Base-by-base conservation (phyloP, 139 green algal species). In the Pleodorina starrii region DNA sequence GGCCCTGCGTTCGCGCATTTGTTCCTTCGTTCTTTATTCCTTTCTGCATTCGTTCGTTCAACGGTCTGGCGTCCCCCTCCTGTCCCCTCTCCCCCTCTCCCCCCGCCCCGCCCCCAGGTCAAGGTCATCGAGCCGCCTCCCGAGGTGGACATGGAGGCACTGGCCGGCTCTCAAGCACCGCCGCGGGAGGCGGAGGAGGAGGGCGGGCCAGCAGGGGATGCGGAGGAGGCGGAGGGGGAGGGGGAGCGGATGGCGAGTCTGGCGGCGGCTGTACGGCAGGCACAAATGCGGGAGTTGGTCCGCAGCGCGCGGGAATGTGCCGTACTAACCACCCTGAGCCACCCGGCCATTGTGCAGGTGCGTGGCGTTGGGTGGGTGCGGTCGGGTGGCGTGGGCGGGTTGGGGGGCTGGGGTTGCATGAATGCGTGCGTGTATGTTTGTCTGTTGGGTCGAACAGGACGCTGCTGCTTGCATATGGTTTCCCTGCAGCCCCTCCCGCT, bases 211-310 rank as follows among this genome's bases (percentile, higher is more conserved):
- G 71, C 19, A 0, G 71, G 1, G 40, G 71, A n/a, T 12, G 71
- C 7, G 71, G 38, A 68, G 46, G 75, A 43, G 75, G 75, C 10
- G 44, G 44, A 83, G 75, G 16, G 5, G 46, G 36, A 66, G 32
- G 46, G 14, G 46, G 46, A 25, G 75, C 44, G n/a, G 27, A n/a
- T 83, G 7, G 75, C 46, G 29, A 11, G 25, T 11, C 29, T 66
- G 44, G 75, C 75, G 10, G 75, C 75, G 46, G 75, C 46, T 23
- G 32, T 84, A 32, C 77, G 77, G 50, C 77, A 71, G 50, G 77
- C 77, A 19, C 77, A 84, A 57, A 71, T 71, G 77, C 77, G 77
- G 50, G 77, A 84, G 77, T 32, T 84, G n/a, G 36, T 71, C 42
- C 77, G 77, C 23, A 72, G 50, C 14, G 77, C 77, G 0, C n/a